These are phyloP conservation scores for Hanseniaspora meyeri DNA, from an alignment of 805 yeast species.

Conservation along the genomic window DNA sequence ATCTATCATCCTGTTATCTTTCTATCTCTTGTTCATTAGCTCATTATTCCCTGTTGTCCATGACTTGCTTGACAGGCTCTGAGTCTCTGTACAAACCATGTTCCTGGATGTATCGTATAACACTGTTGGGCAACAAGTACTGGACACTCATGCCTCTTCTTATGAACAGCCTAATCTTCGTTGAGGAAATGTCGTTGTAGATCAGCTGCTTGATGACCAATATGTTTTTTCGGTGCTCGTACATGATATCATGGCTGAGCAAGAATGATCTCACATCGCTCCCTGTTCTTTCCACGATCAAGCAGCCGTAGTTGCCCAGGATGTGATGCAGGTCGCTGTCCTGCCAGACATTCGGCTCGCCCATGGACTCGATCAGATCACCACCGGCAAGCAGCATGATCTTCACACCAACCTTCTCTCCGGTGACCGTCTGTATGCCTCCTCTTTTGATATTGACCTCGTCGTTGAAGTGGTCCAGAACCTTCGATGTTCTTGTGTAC, in stretches of 20 bases:
- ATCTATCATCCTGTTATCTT: no score
- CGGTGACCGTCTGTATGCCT: slow-evolving; percentile 55
- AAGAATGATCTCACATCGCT: slow-evolving; percentile 87
- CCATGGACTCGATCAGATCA: slow-evolving; percentile 94
- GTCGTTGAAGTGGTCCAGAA: slow-evolving; percentile 89
- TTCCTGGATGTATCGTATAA: slow-evolving; percentile 87
- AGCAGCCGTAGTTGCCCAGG: slow-evolving; percentile 88
- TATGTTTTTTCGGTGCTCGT: slow-evolving; percentile 86
- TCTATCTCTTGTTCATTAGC: neutral
- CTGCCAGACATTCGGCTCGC: slow-evolving; percentile 99
- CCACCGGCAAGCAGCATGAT: slow-evolving; percentile 97
- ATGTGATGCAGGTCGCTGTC: slow-evolving; percentile 91
- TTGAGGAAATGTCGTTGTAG: slow-evolving; percentile 89
- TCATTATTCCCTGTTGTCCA: slow-evolving; percentile 32
- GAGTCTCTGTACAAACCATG: slow-evolving; percentile 70
- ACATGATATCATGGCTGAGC: slow-evolving; percentile 91
- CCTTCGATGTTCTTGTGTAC: slow-evolving; percentile 89
- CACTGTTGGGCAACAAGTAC: slow-evolving; percentile 83
- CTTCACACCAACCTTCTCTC: slow-evolving; percentile 68
- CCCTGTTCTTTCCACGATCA: slow-evolving; percentile 94
- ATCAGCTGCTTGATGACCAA: slow-evolving; percentile 90
- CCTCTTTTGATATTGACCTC: slow-evolving; percentile 85
- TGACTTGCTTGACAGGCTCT: slow-evolving; percentile 88
- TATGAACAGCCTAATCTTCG: slow-evolving; percentile 83
- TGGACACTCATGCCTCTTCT: slow-evolving; percentile 96